Conservation (phyloP, 441 rosid species). For the Populus hybrid region DNA sequence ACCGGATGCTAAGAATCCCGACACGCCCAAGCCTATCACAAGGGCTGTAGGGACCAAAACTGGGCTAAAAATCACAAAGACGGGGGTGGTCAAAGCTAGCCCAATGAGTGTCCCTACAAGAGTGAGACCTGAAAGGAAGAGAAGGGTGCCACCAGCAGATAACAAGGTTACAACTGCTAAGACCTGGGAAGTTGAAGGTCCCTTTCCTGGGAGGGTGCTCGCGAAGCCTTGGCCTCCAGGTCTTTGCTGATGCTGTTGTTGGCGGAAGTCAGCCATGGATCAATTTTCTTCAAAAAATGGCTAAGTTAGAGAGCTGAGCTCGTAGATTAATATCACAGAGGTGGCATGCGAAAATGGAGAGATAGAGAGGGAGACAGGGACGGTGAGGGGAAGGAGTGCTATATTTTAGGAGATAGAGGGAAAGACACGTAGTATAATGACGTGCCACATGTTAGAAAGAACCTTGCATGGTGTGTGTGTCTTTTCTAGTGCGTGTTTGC, state of each 20-base stretch:
- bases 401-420: constrained; percentile 10
- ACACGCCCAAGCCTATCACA: constrained; percentile 41
- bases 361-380: background rate
- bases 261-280: constrained; percentile 22
- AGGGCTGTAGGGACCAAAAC: constrained; percentile 69
- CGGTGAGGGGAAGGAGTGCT: background rate
- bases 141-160: constrained; percentile 51
- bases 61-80: constrained; percentile 72
- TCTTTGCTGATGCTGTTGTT: constrained; percentile 8
- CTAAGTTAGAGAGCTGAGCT: no score
- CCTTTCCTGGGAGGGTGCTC: background rate
- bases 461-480: constrained; percentile 25
- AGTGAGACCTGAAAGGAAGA: constrained; percentile 52
- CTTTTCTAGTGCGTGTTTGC: constrained; percentile 9
- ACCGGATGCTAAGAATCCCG: constrained; percentile 62
- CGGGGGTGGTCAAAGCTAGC: constrained; percentile 49
- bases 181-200: constrained; percentile 37
- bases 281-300: background rate
- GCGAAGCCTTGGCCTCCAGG: constrained; percentile 10
- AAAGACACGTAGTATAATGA: constrained; percentile 22
- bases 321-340: background rate
- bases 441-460: constrained; percentile 22
- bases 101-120: constrained; percentile 53
- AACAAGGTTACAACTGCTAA: constrained; percentile 46
- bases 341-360: background rate